phyloP scores from a whole-genome alignment of 352 stramenopile species.

The Peronospora belbahrii region DNA sequence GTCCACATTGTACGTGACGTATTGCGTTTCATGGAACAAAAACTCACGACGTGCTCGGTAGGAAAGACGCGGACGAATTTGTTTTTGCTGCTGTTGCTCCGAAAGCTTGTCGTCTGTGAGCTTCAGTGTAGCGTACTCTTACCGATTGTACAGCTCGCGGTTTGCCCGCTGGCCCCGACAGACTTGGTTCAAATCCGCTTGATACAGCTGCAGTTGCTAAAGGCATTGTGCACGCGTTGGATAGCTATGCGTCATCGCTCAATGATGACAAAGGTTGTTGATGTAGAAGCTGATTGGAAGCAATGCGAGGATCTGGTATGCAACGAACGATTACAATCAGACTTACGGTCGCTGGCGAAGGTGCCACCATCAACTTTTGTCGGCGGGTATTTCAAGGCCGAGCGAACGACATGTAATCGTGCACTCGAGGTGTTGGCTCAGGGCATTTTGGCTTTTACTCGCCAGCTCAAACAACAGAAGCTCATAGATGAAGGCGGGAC shows the following conservation, averaged over 20 bases:
- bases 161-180: constrained; percentile 31
- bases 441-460: constrained; percentile 31
- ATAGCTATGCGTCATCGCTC: constrained; percentile 11
- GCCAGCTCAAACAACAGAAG: constrained; percentile 16
- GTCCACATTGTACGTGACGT: constrained; percentile 19
- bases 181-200: constrained; percentile 32
- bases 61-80: constrained; percentile 38
- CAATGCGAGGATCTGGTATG: constrained; percentile 31
- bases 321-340: constrained; percentile 42
- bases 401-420: constrained; percentile 24
- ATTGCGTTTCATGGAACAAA: constrained; percentile 37
- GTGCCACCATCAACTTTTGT: background rate
- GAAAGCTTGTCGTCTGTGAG: constrained; percentile 32
- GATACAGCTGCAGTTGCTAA: constrained; percentile 45
- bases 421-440: constrained; percentile 34
- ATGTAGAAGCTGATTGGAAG: constrained; percentile 13
- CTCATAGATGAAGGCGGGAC: constrained; percentile 24
- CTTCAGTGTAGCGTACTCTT: constrained; percentile 20
- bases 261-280: background rate
- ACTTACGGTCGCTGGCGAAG: constrained; percentile 30
- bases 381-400: constrained; percentile 5
- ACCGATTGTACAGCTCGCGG: constrained; percentile 32
- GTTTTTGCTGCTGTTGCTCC: constrained; percentile 49
- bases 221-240: constrained; percentile 35
- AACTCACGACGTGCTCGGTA: constrained; percentile 34